Conservation (phyloP, 2,329 filamentous ascomycete species). For the Zelopaecilomyces penicillatus region DNA sequence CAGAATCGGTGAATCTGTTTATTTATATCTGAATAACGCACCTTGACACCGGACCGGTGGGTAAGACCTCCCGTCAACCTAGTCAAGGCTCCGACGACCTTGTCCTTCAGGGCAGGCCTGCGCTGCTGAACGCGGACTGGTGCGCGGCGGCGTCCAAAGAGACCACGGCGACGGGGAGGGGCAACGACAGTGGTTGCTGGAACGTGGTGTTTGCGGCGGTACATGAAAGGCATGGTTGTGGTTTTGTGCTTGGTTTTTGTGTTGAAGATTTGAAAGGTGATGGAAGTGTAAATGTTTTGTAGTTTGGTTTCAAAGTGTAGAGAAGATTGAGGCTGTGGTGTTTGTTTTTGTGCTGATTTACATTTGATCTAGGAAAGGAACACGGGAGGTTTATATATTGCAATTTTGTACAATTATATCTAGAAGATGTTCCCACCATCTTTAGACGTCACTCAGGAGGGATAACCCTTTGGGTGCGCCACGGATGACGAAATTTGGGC, state of each 20-base stretch:
- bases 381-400: background rate
- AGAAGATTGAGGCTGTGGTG: background rate
- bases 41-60: conserved; percentile 62
- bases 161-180: conserved; percentile 31
- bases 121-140: conserved; percentile 56
- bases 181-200: conserved; percentile 23
- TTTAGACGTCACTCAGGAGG: too few relatives aligned
- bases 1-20: too few relatives aligned
- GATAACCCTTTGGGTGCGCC: too few relatives aligned
- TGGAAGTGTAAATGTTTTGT: background rate
- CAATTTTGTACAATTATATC: too few relatives aligned
- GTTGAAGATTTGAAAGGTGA: background rate
- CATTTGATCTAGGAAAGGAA: background rate
- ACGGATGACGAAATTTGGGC: too few relatives aligned
- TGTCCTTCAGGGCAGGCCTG: conserved; percentile 63
- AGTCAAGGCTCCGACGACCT: conserved; percentile 67
- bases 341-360: background rate
- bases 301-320: conserved; percentile 1
- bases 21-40: conserved; percentile 22
- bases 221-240: conserved; percentile 11
- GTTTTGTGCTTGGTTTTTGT: background rate
- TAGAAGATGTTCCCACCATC: too few relatives aligned
- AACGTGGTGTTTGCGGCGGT: conserved; percentile 23
- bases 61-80: conserved; percentile 65
- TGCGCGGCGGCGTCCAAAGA: conserved; percentile 34